Conservation (phyloP, 2,329 filamentous ascomycete genomes). For the Fusarium bulbicola region DNA sequence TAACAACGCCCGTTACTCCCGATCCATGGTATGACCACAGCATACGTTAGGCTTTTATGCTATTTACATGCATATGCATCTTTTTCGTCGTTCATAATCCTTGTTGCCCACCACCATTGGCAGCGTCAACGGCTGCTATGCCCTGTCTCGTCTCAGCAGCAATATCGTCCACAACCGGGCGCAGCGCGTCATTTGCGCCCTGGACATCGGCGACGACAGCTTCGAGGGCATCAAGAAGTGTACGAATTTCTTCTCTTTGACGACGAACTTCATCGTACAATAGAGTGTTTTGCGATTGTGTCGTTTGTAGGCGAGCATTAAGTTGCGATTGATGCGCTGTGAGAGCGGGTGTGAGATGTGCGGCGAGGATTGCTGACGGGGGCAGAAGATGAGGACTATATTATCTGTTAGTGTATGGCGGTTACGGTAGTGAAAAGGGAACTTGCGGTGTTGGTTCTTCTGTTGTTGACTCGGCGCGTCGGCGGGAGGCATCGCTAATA, state of each 20-base stretch:
- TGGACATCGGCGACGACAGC: constrained; percentile 63
- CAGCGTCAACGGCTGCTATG: constrained; percentile 32
- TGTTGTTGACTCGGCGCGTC: constrained; percentile 34
- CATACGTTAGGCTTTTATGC: background rate
- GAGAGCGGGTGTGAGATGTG: constrained; percentile 64
- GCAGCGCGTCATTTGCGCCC: constrained; percentile 60
- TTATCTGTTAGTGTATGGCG: background rate
- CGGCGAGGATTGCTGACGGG: constrained; percentile 60
- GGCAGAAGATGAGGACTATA: constrained; percentile 65
- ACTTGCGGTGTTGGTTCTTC: constrained; percentile 58
- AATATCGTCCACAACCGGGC: constrained; percentile 57
- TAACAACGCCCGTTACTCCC: constrained; percentile 15
- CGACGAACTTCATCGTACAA: constrained; percentile 60
- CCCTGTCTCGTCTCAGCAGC: constrained; percentile 58
- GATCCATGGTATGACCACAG: background rate
- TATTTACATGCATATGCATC: background rate
- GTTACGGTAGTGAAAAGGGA: background rate
- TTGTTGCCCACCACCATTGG: constrained; percentile 5
- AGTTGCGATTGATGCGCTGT: constrained; percentile 63
- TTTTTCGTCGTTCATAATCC: background rate
- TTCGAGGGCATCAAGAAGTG: constrained; percentile 60
- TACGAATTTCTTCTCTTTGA: constrained; percentile 65
- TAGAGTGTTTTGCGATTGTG: constrained; percentile 64
- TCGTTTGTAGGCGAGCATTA: constrained; percentile 65
- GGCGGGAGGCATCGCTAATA: constrained; percentile 58